These are phyloP conservation scores for Fusarium kyushuense DNA, from an alignment of 2,329 filamentous ascomycete genomes.

Conservation along the genomic window DNA sequence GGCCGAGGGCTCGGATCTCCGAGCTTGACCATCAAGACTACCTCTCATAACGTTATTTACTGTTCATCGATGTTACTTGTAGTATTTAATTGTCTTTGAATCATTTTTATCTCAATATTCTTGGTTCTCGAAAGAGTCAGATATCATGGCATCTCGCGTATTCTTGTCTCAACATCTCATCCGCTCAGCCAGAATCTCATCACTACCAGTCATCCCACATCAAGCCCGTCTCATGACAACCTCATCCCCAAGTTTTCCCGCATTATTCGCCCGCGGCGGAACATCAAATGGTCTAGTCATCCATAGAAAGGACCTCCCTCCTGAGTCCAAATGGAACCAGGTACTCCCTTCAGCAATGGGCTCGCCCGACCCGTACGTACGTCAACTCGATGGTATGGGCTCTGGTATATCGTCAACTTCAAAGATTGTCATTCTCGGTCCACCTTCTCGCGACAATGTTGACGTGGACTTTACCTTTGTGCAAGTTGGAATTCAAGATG, in stretches of 20 bases:
- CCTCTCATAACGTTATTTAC: neutral
- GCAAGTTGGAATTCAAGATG: conserved; percentile 72
- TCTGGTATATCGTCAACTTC: conserved; percentile 76
- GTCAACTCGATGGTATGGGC: conserved; percentile 79
- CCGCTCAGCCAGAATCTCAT: neutral
- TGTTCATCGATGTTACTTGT: neutral
- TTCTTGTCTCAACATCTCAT: conserved; percentile 10
- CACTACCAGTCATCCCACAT: conserved; percentile 1
- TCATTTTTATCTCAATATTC: neutral
- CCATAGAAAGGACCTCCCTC: conserved; percentile 53
- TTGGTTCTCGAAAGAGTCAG: too few relatives aligned
- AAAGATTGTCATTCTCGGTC: conserved; percentile 76
- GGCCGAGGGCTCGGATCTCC: conserved; percentile 21
- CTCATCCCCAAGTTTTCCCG: conserved; percentile 51
- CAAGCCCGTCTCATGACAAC: conserved; percentile 17
- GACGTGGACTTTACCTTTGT: conserved; percentile 80
- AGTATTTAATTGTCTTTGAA: neutral
- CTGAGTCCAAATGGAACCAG: conserved; percentile 53
- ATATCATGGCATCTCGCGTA: conserved; percentile 1
- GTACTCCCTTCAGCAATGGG: conserved; percentile 73
- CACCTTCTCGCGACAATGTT: conserved; percentile 59
- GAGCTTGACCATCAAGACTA: neutral
- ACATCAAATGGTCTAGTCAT: conserved; percentile 75
- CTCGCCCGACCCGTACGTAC: conserved; percentile 73
- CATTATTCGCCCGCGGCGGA: conserved; percentile 67